phyloP scores from a whole-genome alignment of 164 flowering plant species.

The Vitis rupestris region DNA sequence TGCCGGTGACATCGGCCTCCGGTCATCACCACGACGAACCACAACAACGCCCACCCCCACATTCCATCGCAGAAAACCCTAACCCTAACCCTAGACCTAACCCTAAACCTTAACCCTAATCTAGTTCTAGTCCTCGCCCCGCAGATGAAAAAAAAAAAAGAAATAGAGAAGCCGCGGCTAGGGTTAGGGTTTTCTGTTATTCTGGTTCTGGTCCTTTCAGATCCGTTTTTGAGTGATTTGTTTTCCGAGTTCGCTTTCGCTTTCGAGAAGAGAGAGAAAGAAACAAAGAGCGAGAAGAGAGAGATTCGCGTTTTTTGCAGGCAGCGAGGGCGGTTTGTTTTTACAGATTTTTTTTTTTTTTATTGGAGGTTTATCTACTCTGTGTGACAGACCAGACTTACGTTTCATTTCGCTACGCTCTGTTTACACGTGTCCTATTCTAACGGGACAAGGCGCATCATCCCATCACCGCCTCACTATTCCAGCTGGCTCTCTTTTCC shows the following conservation, averaged over 20 bases:
- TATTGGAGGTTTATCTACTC: slow-evolving; percentile 2
- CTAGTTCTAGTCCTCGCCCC: background rate
- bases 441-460: background rate
- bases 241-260: too few relatives aligned
- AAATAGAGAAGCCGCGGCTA: slow-evolving; percentile 21
- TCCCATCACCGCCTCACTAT: too few relatives aligned
- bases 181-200: slow-evolving; percentile 39
- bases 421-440: slow-evolving; percentile 13
- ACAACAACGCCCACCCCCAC: slow-evolving; percentile 18
- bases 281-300: slow-evolving; percentile 2
- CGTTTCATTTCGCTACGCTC: background rate
- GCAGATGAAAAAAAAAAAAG: background rate
- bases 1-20: slow-evolving; percentile 49
- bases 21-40: slow-evolving; percentile 38
- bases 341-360: background rate
- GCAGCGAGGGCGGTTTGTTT: slow-evolving; percentile 21
- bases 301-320: slow-evolving; percentile 18
- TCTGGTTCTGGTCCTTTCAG: slow-evolving; percentile 22
- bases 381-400: slow-evolving; percentile 13
- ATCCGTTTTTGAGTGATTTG: slow-evolving; percentile 26
- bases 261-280: background rate
- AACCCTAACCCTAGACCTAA: slow-evolving; percentile 28
- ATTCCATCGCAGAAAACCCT: slow-evolving; percentile 37
- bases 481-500: too few relatives aligned
- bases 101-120: slow-evolving; percentile 3